Evolutionary conservation across 2,329 filamentous ascomycete species (phyloP), one percentile per base, ranked within the genome.

Genomic region (Monascus ruber): DNA sequence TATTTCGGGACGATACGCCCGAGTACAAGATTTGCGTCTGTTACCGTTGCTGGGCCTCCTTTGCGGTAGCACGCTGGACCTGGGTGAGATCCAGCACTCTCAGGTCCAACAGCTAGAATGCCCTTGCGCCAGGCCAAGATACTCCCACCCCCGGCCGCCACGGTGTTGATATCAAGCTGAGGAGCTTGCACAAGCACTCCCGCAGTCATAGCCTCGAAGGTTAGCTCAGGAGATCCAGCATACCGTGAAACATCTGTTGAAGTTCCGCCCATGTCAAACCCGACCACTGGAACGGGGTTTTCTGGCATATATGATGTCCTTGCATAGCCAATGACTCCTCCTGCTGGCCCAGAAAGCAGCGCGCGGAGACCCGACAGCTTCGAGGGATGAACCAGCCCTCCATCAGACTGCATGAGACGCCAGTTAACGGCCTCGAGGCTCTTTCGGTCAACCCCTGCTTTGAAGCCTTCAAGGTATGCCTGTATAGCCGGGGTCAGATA

Each of bases 181-280:
- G 87, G 87, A 1, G 83, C 87, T 52, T 93, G 85, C 10, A 94
- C 88, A 0, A 86, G 88, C 1, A 94, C 85, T 8, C 87, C 87
- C 0, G 87, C 87, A 2, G 85, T 93, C 0, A 85, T 93, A 0
- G 85, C 94, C 64, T 94, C 87, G 48, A 94, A 94, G 1, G 93
- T 85, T 51, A 94, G 87, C 51, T 94, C 87, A 52, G 91, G 91
- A 37, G 83, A 71, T 9, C 87, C 87, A 40, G 82, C 84, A 52
- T 89, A 94, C 38, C 88, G 72, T 32, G 84, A 89, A 6, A 94
- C 56, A 58, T 95, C 88, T 1, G 88, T 94, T 44, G 81, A 87
- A 0, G 87, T 95, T 6, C 87, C 87, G 26, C 85, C 85, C 88
- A 95, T 95, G 53, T 94, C 88, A 55, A 95, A 94, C 0, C 88